Evolutionary conservation across 257 asterid species (phyloP), one percentile per base, ranked within the genome.

Genomic region (Solanum acaule): DNA sequence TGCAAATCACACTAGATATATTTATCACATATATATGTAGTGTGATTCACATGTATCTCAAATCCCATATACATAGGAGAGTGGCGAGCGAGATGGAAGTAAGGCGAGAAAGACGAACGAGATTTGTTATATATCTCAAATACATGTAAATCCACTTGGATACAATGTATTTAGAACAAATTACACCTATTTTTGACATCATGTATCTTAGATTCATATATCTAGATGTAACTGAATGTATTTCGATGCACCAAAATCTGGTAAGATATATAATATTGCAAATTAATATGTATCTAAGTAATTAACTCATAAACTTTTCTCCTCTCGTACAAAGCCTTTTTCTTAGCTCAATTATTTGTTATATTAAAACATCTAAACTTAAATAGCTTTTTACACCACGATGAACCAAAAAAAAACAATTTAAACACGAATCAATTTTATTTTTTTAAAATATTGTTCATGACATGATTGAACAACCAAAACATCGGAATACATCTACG

Each of bases 181-280:
- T 56, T 18, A 6, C n/a, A 56, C 4, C 0, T 56, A 56, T 6
- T 56, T 56, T 56, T 18, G 65, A 6, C 10, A 3, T 18, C 63
- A 18, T 52, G n/a, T 18, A 52, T 52, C 1, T 0, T 1, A 6
- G 10, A 52, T 18, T 0, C 2, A 56, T 6, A 7, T 20, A 6
- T 56, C 3, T 56, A 9, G n/a, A 56, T 0, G 1, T 52, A 52
- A 52, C 9, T 16, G 1, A 0, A 52, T 0, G 4, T 18, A 18
- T 56, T 56, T 6, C 0, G 2, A 20, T 1, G 6, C 65, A 18
- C 4, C 65, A 18, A 52, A 52, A 16, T 52, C 1, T 52, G 4
- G 0, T 52, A 52, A 52, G 5, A 52, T 52, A 2, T 4, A 6
- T 52, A 52, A 56, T 7, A 18, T 56, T 49, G n/a, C 65, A 56